Percentiles rank a stretch among this genome's conserved stretches.
phyloP scores from a whole-genome alignment of 495 filamentous ascomycete species.

The Tuber microsphaerosporum region DNA sequence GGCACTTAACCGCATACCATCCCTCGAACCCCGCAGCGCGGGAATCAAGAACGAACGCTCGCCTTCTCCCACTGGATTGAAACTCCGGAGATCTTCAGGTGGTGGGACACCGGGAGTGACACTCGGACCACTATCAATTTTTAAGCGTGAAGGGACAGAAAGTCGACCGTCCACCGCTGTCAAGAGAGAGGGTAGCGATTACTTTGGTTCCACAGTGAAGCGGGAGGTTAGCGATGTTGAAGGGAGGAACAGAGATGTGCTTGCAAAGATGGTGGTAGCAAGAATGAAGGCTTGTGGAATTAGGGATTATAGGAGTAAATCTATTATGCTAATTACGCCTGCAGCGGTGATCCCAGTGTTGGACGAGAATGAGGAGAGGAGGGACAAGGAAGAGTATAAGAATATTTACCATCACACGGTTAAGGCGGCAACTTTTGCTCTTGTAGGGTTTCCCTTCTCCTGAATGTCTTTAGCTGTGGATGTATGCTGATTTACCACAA shows the following conservation, averaged over 20 bases:
- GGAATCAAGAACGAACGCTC: slow-evolving; percentile 25
- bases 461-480: background rate
- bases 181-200: background rate
- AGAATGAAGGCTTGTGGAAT: slow-evolving; percentile 35
- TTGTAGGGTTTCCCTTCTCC: slow-evolving; percentile 14
- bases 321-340: slow-evolving; percentile 7
- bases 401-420: slow-evolving; percentile 36
- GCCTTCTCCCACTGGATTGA: slow-evolving; percentile 15
- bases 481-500: slow-evolving; percentile 14
- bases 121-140: background rate
- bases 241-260: slow-evolving; percentile 19
- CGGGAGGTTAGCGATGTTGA: slow-evolving; percentile 30
- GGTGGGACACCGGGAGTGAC: background rate
- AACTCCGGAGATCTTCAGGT: background rate
- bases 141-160: background rate
- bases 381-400: slow-evolving; percentile 40
- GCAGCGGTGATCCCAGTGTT: slow-evolving; percentile 9
- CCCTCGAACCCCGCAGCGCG: slow-evolving; percentile 2
- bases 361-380: slow-evolving; percentile 28
- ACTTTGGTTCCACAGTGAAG: background rate
- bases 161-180: background rate
- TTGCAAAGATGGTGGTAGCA: slow-evolving; percentile 28
- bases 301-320: slow-evolving; percentile 32
- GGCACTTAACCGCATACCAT: slow-evolving; percentile 15
- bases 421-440: slow-evolving; percentile 34